Evolutionary conservation across 106 monocot species (phyloP), one percentile per base, ranked within the genome.

Genomic region (Dendrobium chrysotoxum): DNA sequence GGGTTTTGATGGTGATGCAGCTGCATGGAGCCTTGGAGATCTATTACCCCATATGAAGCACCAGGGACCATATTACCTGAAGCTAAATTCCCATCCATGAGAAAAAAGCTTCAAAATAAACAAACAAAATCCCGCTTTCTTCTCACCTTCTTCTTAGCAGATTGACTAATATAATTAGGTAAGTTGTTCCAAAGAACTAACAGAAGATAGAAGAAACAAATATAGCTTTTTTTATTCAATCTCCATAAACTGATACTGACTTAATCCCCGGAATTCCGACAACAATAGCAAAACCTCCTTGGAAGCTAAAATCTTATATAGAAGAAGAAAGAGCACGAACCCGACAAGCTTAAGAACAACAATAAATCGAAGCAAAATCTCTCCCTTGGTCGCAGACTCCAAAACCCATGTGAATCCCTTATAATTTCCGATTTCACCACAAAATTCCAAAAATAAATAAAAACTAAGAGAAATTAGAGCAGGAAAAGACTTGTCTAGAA

Each of bases 21-120:
- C 50, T 84, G 84, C 45, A 89, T 82, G 42, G 82, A 82, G 23
- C 84, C 84, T 80, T 86, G 86, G 35, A 89, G 76, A 77, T 86
- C 89, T 30, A 84, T 20, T 31, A 84, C 72, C 30, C 86, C 84
- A 40, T 75, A 85, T 21, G 84, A 82, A 58, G 77, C 67, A 21
- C 86, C 84, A 16, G 79, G 86, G n/a, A 86, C 79, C 86, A 86
- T 82, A 72, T 75, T 79, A 23, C 89, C 81, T 15, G 83, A 2
- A 13, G 79, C 57, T 61, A 82, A 83, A 58, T 79, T 84, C 79
- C 81, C 86, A 18, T 89, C 86, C 88, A 88, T 86, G 78, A 61
- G 2, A 12, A 23, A 54, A 71, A 47, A 74, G 12, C 31, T 71
- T 38, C 71, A 71, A 71, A 71, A 4, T 30, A 38, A 71, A 3